Conservation (phyloP, 352 stramenopile species). For the Pythium brachiatum region DNA sequence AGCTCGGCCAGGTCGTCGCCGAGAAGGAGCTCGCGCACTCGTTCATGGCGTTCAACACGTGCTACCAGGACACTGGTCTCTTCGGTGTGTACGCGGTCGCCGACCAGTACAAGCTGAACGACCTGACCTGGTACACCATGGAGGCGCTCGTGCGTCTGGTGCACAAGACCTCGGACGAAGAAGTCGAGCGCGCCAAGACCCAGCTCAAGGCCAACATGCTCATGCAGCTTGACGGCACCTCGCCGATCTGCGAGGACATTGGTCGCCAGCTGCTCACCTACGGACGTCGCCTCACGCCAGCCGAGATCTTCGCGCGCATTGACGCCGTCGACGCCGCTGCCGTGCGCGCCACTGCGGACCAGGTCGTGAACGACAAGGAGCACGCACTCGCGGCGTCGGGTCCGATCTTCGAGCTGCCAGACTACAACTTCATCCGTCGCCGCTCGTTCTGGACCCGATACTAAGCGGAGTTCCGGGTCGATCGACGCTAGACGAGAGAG, state of each 20-base stretch:
- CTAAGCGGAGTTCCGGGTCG: conserved; percentile 46
- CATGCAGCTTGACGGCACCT: conserved; percentile 98
- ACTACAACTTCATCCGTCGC: conserved; percentile 99
- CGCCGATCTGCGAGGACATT: conserved; percentile 99
- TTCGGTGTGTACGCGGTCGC: conserved; percentile 98
- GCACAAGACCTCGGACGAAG: conserved; percentile 96
- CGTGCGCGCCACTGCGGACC: conserved; percentile 85
- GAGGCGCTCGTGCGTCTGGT: conserved; percentile 94
- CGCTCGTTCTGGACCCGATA: conserved; percentile 98
- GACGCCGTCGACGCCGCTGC: conserved; percentile 96
- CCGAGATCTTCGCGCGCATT: conserved; percentile 99
- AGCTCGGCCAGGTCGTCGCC: conserved; percentile 96
- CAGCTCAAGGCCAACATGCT: conserved; percentile 99
- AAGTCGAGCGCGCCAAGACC: conserved; percentile 97
- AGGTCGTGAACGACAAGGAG: conserved; percentile 98
- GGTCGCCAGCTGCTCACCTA: conserved; percentile 98
- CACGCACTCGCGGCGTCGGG: conserved; percentile 97
- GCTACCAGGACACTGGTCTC: conserved; percentile 99
- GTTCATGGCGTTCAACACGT: conserved; percentile 99
- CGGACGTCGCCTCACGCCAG: conserved; percentile 95
- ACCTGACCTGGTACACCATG: conserved; percentile 94
- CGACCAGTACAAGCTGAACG: conserved; percentile 94
- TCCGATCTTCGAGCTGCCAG: conserved; percentile 97
- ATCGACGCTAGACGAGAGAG: conserved; percentile 32
- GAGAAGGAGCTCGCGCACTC: conserved; percentile 96